Base-by-base conservation (phyloP, 2,329 filamentous ascomycete genomes). In the Colletotrichum coccodes region DNA sequence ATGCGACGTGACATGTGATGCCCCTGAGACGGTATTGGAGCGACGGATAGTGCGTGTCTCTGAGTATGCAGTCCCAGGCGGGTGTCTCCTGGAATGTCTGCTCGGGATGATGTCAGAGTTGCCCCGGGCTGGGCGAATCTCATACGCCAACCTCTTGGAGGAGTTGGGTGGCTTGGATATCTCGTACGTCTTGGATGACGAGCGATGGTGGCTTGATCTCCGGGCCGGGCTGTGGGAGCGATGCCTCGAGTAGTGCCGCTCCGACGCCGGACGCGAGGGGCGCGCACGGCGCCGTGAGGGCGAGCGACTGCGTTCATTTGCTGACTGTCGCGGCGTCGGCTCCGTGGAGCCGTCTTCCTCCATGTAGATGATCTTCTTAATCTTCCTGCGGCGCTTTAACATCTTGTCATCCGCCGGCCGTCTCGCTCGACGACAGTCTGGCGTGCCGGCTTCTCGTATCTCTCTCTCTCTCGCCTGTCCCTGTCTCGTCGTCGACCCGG, bases 1-100 rank as follows among this genome's bases (percentile, higher is more conserved):
- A 32, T 64, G 68, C 44, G 71, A 71, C 21, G 70, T 71, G 21
- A 71, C 64, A 26, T 69, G 71, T 11, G 71, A 71, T 53, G 52
- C 67, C 36, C 60, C 64, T 23, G 62, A 63, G 7, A 52, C 58
- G 30, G 70, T 72, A 16, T 65, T 49, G 34, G 70, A 68, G 54
- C 68, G 68, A 16, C 70, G 63, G 32, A 63, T 23, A 5, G 53
- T 18, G 11, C 57, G 60, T 9, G 40, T 40, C 34, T 71, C 59
- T 44, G 40, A 34, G 59, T 72, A 64, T 11, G 68, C 60, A 34
- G 68, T 54, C 49, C 64, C 46, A 21, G 67, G 30, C 30, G 56
- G 59, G 38, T 42, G 61, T 42, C 44, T 66, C 40, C 34, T 71
- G n/a, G 32, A 16, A n/a, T 46, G 49, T 30, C 60, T 70, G n/a